Conservation (phyloP, 768 basidiomycete genomes). For the Galerina marginata region DNA sequence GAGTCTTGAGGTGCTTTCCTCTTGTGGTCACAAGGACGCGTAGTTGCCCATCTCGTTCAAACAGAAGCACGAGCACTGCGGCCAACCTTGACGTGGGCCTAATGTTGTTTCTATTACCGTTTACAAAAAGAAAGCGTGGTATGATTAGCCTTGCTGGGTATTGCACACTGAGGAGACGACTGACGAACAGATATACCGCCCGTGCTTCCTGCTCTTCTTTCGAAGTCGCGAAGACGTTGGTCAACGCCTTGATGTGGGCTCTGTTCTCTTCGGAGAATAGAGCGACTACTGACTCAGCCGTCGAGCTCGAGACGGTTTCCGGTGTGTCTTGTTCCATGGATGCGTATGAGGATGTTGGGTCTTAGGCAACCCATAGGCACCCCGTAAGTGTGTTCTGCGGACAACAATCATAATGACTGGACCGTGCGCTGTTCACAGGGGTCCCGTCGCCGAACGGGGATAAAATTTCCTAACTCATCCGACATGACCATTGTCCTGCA, state of each 20-base stretch:
- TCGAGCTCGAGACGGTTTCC: not conserved
- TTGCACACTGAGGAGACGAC: not conserved
- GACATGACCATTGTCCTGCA: too few species aligned
- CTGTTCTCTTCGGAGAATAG: constrained; percentile 11
- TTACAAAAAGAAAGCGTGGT: too few species aligned
- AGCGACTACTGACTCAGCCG: not conserved
- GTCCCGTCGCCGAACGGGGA: not conserved
- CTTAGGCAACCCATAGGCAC: too few species aligned
- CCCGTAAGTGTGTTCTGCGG: not conserved
- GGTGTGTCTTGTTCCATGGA: not conserved
- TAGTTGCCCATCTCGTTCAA: constrained; percentile 62
- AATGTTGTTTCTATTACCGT: not conserved
- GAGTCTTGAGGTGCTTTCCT: constrained; percentile 68
- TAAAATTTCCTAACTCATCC: too few species aligned
- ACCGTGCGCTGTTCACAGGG: constrained; percentile 5
- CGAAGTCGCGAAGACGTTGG: constrained; percentile 25
- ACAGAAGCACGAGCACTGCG: constrained; percentile 78
- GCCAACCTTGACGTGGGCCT: constrained; percentile 50
- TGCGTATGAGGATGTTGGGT: too few species aligned
- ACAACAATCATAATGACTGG: not conserved
- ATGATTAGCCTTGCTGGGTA: too few species aligned
- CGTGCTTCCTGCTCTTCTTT: constrained; percentile 28
- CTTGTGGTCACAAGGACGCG: constrained; percentile 85
- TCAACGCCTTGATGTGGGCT: constrained; percentile 43
- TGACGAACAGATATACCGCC: constrained; percentile 54